phyloP scores from a whole-genome alignment of 768 basidiomycete genomes.

The Leccinum olivaceopallidum region DNA sequence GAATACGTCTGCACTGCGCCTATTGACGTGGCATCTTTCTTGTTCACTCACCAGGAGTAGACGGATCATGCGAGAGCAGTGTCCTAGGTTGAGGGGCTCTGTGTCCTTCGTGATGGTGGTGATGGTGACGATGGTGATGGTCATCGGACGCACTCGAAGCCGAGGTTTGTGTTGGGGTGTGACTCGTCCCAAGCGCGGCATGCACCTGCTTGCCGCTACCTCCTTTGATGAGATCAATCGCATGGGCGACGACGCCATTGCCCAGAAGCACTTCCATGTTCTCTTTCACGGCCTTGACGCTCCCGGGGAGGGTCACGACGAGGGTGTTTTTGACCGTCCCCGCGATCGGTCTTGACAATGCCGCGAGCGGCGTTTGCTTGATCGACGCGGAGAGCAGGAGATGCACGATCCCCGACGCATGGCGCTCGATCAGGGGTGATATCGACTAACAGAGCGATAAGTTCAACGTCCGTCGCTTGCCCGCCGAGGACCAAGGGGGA shows the following conservation, averaged over 20 bases:
- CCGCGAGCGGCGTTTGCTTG: slow-evolving; percentile 74
- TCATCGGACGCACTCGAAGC: slow-evolving; percentile 14
- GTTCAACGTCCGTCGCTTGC: neutral
- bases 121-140: slow-evolving; percentile 29
- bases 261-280: slow-evolving; percentile 64
- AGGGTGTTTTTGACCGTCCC: slow-evolving; percentile 69
- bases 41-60: slow-evolving; percentile 55
- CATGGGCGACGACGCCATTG: slow-evolving; percentile 63
- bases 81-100: slow-evolving; percentile 55
- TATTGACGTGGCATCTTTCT: neutral
- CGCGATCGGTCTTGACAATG: slow-evolving; percentile 80
- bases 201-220: slow-evolving; percentile 65
- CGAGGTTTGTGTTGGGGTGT: slow-evolving; percentile 14
- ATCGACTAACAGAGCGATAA: slow-evolving; percentile 46
- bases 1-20: neutral
- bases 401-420: slow-evolving; percentile 73
- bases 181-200: slow-evolving; percentile 41
- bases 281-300: slow-evolving; percentile 82
- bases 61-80: slow-evolving; percentile 66
- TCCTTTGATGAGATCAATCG: slow-evolving; percentile 70
- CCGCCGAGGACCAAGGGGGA: neutral
- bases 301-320: slow-evolving; percentile 81
- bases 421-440: slow-evolving; percentile 60
- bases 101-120: slow-evolving; percentile 43
- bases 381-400: slow-evolving; percentile 69